Evolutionary conservation across 176 grass and related monocot species (phyloP), one percentile per base, ranked within the genome.

Genomic region (Carex pumila): DNA sequence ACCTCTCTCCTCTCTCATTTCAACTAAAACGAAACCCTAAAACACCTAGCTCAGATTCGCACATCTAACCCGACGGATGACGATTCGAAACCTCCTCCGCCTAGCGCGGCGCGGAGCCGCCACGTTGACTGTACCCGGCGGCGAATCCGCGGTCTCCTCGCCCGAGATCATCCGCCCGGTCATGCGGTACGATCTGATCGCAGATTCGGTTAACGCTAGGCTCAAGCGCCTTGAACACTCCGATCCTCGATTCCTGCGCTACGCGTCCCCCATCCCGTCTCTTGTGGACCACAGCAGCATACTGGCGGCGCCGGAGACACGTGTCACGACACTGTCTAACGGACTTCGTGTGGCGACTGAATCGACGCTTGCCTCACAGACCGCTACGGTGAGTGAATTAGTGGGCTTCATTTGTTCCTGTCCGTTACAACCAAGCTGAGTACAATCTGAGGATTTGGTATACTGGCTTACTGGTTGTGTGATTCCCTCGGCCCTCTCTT

Each of bases 221-320:
- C 47, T 98, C 61, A 87, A 90, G 64, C 89, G 91, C 31, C 89
- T 98, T 12, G 91, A 98, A 49, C 81, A 98, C 34, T 88, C 95
- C 84, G 95, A 98, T 82, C 91, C 91, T 34, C 91, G 95, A 12
- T 98, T 95, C 91, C 93, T 98, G 68, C 95, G 95, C 56, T 98
- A 98, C 83, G 92, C 95, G 12, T 91, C 43, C 59, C 95, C 95
- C 59, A 79, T 95, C 32, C 92, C 95, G 5, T 73, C 88, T 79
- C 91, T 95, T 59, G 91, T 81, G 61, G 93, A 99, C 25, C 92
- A 99, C 83, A 84, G 91, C 36, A 63, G 88, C 53, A 93, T 95
- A 82, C 91, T 99, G 57, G 88, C 89, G 8, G 89, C 91, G 18
- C 96, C 93, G 12, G 91, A 82, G 87, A 99, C 96, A 81, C 91